phyloP scores from a whole-genome alignment of 495 filamentous ascomycete species.

The Talaromyces stipitatus region DNA sequence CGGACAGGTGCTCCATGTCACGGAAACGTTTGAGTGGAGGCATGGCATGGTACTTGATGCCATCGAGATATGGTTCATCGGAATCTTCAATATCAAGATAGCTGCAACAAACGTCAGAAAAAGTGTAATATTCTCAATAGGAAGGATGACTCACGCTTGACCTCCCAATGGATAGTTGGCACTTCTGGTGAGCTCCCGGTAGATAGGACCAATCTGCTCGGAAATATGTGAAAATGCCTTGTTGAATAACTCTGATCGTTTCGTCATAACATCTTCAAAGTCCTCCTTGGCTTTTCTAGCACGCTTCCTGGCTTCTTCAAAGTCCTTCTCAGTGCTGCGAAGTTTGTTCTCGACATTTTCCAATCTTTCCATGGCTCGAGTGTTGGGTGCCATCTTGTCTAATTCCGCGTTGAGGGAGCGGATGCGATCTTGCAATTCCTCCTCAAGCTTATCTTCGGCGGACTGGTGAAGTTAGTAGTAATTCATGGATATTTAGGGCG shows the following conservation, averaged over 20 bases:
- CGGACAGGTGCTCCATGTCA: constrained; percentile 97
- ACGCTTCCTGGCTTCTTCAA: constrained; percentile 67
- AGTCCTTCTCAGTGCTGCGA: constrained; percentile 78
- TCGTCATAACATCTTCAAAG: constrained; percentile 72
- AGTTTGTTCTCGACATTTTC: constrained; percentile 78
- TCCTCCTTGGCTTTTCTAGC: constrained; percentile 70
- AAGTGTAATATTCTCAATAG: background rate
- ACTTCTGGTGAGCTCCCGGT: constrained; percentile 87
- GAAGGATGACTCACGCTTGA: constrained; percentile 51
- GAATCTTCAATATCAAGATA: constrained; percentile 91
- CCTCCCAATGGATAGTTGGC: constrained; percentile 82
- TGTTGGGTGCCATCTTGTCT: constrained; percentile 90
- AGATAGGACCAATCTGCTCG: constrained; percentile 87
- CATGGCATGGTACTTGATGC: constrained; percentile 98
- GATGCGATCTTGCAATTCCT: constrained; percentile 74
- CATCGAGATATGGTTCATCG: constrained; percentile 83
- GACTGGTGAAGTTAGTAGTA: constrained; percentile 40
- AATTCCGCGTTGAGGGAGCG: constrained; percentile 65
- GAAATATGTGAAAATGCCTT: constrained; percentile 92
- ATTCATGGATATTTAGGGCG: background rate
- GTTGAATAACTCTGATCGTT: constrained; percentile 86
- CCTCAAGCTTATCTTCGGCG: constrained; percentile 63
- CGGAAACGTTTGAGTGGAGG: constrained; percentile 96
- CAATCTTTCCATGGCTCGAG: constrained; percentile 89
- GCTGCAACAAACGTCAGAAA: constrained; percentile 15